These are phyloP conservation scores for Saksenaea oblongispora DNA, from an alignment of 371 early-diverging fungal genomes.

Conservation along the genomic window DNA sequence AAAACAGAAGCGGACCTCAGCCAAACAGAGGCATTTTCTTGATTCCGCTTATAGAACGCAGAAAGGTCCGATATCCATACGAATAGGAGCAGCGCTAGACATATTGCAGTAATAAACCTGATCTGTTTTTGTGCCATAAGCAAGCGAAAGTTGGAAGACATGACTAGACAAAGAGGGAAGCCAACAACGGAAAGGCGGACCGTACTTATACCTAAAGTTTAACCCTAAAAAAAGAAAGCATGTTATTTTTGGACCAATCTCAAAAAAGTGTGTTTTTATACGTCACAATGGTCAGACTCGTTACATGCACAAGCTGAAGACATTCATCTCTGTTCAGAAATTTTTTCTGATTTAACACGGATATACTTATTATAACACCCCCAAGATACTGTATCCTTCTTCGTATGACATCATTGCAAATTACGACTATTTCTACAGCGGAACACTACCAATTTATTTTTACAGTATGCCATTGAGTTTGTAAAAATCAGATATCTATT, in stretches of 20 bases:
- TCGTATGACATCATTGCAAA: too few relatives aligned
- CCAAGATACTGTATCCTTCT: too few relatives aligned
- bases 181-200: background rate
- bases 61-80: background rate
- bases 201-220: background rate
- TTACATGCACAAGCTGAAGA: background rate
- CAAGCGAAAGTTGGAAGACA: background rate
- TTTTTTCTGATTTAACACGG: too few relatives aligned
- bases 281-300: background rate
- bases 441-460: too few relatives aligned
- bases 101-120: background rate
- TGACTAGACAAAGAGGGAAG: background rate
- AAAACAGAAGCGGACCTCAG: background rate
- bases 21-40: background rate
- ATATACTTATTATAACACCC: too few relatives aligned
- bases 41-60: background rate
- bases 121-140: background rate
- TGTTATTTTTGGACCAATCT: background rate
- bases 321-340: too few relatives aligned
- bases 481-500: too few relatives aligned
- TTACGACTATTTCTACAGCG: too few relatives aligned
- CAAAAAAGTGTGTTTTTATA: background rate
- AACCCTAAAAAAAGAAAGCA: constrained; percentile 1
- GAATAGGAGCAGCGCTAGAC: background rate
- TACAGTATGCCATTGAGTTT: too few relatives aligned